Evolutionary conservation across 257 asterid species (phyloP), one percentile per base, ranked within the genome.

Genomic region (Perilla frutescens): DNA sequence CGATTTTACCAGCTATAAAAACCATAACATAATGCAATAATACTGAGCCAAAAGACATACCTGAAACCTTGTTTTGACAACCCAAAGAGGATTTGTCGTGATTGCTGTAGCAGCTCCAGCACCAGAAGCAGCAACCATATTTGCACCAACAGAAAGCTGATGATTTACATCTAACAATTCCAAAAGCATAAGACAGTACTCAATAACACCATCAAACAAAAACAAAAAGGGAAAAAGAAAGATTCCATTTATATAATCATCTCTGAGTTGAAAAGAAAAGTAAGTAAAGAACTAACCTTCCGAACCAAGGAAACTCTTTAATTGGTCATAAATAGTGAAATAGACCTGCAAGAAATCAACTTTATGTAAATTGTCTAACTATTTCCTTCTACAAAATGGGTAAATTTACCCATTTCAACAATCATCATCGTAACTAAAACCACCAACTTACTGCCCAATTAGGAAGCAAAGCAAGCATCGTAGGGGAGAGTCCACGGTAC

Each of bases 31-130:
- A 40, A 63, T 77, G 69, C 72, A 56, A 50, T 12, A 34, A 62
- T 14, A 40, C 32, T 3, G 34, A 66, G 71, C 67, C 47, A 55
- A 66, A 41, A 53, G 51, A 62, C 84, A 70, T 81, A 90, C 99
- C 80, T 94, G 99, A 77, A 91, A 85, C 76, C 97, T 87, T 49
- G 99, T 94, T 87, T 91, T 91, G 76, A 94, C 97, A 79, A 94
- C 97, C 99, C 97, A 91, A 63, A 94, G 96, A 72, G 99, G 99
- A 82, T 94, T 94, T 77, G 93, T 94, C 7, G 85, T 92, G 78
- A 91, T 84, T 13, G 93, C 84, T 50, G 99, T 94, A 37, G 96
- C 96, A 77, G 97, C 96, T 74, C 98, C 97, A 70, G 98, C 97
- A 79, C 96, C 97, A 39, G 99, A 81, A 77, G 99, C 99, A 64